These are phyloP conservation scores for Pseudoperonospora humuli DNA, from an alignment of 352 stramenopile species.

Conservation along the genomic window DNA sequence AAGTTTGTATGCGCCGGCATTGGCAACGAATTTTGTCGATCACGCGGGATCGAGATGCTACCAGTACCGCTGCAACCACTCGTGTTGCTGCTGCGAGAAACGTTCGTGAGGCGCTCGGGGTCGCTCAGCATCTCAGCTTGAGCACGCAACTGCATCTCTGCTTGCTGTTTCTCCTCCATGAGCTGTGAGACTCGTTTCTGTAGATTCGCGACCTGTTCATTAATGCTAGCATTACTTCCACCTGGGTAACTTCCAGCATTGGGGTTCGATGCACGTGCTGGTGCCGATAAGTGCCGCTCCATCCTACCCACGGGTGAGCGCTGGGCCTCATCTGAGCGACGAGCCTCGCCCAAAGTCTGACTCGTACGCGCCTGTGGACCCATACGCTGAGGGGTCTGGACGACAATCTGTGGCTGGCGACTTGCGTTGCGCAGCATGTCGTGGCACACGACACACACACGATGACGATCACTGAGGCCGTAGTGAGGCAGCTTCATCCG, in stretches of 20 bases:
- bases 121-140: constrained; percentile 61
- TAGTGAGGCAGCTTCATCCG: constrained; percentile 78
- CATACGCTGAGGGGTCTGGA: constrained; percentile 24
- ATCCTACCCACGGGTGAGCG: constrained; percentile 33
- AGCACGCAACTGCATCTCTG: constrained; percentile 60
- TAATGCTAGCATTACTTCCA: constrained; percentile 42
- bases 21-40: constrained; percentile 56
- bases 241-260: constrained; percentile 4
- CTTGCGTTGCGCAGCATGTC: constrained; percentile 56
- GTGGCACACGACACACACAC: constrained; percentile 78
- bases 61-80: constrained; percentile 24
- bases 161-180: constrained; percentile 80
- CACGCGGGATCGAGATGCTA: constrained; percentile 18
- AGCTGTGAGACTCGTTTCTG: constrained; percentile 80
- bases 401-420: constrained; percentile 29
- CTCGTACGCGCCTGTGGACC: constrained; percentile 13
- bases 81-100: constrained; percentile 25
- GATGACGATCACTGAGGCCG: constrained; percentile 65
- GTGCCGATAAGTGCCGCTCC: constrained; percentile 70
- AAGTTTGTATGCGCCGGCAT: constrained; percentile 38
- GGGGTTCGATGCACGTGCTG: constrained; percentile 34
- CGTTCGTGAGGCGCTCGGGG: constrained; percentile 33
- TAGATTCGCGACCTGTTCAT: constrained; percentile 74
- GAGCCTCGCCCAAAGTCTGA: constrained; percentile 22
- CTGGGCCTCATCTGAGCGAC: constrained; percentile 51